Evolutionary conservation across 2,329 filamentous ascomycete species (phyloP).

Genomic region (Epichloe festucae): DNA sequence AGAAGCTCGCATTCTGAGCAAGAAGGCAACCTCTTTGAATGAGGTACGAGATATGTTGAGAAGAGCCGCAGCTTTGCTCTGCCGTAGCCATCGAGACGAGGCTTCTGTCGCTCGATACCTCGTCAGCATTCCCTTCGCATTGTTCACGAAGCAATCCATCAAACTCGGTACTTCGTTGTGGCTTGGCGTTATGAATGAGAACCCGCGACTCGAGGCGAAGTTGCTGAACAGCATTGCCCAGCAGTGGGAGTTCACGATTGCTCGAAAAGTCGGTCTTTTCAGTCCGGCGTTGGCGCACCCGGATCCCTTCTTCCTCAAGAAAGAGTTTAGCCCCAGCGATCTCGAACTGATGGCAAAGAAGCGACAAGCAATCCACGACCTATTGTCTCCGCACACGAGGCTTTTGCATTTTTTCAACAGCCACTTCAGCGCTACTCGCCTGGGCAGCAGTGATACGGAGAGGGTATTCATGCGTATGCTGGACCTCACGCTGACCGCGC

Average conservation of each 20-base stretch:
- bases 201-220: slow-evolving; percentile 73
- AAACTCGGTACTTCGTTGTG: slow-evolving; percentile 91
- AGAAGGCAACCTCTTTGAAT: slow-evolving; percentile 55
- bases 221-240: slow-evolving; percentile 78
- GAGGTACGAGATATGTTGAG: slow-evolving; percentile 74
- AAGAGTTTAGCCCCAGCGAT: slow-evolving; percentile 89
- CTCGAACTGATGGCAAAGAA: slow-evolving; percentile 59
- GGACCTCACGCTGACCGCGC: slow-evolving; percentile 61
- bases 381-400: slow-evolving; percentile 75
- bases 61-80: slow-evolving; percentile 75
- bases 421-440: slow-evolving; percentile 86
- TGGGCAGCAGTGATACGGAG: slow-evolving; percentile 72
- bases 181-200: slow-evolving; percentile 95
- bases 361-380: slow-evolving; percentile 67
- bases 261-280: slow-evolving; percentile 70
- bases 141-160: slow-evolving; percentile 91
- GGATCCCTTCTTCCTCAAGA: slow-evolving; percentile 81
- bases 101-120: slow-evolving; percentile 73
- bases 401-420: slow-evolving; percentile 83
- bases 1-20: slow-evolving; percentile 54
- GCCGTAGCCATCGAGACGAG: slow-evolving; percentile 61
- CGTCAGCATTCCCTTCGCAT: slow-evolving; percentile 80
- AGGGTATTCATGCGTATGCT: slow-evolving; percentile 72
- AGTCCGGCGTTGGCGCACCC: slow-evolving; percentile 56
- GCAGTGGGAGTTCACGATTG: slow-evolving; percentile 79